phyloP scores from a whole-genome alignment of 768 basidiomycete species.

The Mycena floridula region DNA sequence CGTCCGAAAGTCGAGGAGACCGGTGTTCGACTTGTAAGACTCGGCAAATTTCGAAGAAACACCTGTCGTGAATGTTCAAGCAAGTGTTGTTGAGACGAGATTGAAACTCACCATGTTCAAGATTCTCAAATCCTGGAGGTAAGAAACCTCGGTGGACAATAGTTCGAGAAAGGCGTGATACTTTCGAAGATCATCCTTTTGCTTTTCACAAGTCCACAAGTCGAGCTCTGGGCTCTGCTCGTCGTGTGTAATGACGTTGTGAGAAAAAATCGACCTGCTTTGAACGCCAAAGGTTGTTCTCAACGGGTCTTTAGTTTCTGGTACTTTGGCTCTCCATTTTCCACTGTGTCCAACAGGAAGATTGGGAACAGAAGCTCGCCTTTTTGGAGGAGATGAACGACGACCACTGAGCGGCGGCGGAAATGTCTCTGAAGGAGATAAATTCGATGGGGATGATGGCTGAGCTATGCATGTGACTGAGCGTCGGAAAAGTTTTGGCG shows the following conservation, averaged over 20 bases:
- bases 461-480: slow-evolving; percentile 27
- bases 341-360: too few species aligned
- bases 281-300: too few species aligned
- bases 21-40: slow-evolving; percentile 29
- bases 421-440: slow-evolving; percentile 41
- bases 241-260: too few species aligned
- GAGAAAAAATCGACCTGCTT: too few species aligned
- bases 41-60: slow-evolving; percentile 53
- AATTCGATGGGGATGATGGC: slow-evolving; percentile 20
- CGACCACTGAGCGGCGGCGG: too few species aligned
- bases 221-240: too few species aligned
- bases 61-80: slow-evolving; percentile 36
- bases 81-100: background rate
- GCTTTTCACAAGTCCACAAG: slow-evolving; percentile 21
- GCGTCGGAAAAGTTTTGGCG: slow-evolving; percentile 33
- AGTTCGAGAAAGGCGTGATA: slow-evolving; percentile 83
- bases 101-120: slow-evolving; percentile 61
- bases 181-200: slow-evolving; percentile 42
- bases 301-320: too few species aligned
- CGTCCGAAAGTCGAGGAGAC: slow-evolving; percentile 31
- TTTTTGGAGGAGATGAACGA: slow-evolving; percentile 29
- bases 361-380: slow-evolving; percentile 36
- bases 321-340: background rate
- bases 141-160: slow-evolving; percentile 77
- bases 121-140: slow-evolving; percentile 70